phyloP scores from a whole-genome alignment of 2,329 filamentous ascomycete genomes.

The Xylariaceae sp. region DNA sequence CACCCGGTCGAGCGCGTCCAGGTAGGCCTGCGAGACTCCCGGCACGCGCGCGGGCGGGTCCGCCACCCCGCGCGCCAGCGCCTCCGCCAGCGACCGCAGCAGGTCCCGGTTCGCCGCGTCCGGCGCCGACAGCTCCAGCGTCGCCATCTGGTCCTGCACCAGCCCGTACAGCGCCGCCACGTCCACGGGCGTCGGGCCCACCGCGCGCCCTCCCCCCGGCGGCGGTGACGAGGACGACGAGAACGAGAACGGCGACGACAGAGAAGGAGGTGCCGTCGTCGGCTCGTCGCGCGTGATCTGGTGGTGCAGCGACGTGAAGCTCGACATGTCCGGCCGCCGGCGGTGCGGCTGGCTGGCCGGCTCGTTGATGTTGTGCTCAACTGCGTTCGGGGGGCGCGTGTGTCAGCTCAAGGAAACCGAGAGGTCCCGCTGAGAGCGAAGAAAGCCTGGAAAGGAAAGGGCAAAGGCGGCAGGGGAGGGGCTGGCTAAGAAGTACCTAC shows the following conservation, averaged over 20 bases:
- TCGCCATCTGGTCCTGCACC: slow-evolving; percentile 50
- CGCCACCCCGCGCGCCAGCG: slow-evolving; percentile 43
- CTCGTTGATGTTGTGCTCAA: slow-evolving; percentile 56
- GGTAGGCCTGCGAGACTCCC: slow-evolving; percentile 51
- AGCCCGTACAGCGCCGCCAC: slow-evolving; percentile 39
- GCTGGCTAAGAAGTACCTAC: slow-evolving; percentile 11
- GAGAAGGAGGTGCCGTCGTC: slow-evolving; percentile 20
- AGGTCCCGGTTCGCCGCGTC: slow-evolving; percentile 40
- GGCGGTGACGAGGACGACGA: slow-evolving; percentile 53
- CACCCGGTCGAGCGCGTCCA: slow-evolving; percentile 54
- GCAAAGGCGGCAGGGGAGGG: too few relatives aligned
- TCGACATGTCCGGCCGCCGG: slow-evolving; percentile 56
- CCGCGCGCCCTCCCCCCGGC: slow-evolving; percentile 48
- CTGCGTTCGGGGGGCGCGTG: slow-evolving; percentile 27
- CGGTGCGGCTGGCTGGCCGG: slow-evolving; percentile 30
- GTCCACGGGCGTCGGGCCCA: slow-evolving; percentile 52
- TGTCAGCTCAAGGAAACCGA: background rate
- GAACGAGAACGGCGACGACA: slow-evolving; percentile 46
- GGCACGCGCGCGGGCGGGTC: slow-evolving; percentile 43
- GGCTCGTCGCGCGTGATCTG: slow-evolving; percentile 35
- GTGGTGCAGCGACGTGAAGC: slow-evolving; percentile 51
- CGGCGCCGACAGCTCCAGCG: slow-evolving; percentile 45
- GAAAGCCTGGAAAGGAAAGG: background rate
- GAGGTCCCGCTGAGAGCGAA: background rate
- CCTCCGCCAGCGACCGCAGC: slow-evolving; percentile 39